Conservation (phyloP, 345 rosid species). For the Bruguiera gymnorhiza region DNA sequence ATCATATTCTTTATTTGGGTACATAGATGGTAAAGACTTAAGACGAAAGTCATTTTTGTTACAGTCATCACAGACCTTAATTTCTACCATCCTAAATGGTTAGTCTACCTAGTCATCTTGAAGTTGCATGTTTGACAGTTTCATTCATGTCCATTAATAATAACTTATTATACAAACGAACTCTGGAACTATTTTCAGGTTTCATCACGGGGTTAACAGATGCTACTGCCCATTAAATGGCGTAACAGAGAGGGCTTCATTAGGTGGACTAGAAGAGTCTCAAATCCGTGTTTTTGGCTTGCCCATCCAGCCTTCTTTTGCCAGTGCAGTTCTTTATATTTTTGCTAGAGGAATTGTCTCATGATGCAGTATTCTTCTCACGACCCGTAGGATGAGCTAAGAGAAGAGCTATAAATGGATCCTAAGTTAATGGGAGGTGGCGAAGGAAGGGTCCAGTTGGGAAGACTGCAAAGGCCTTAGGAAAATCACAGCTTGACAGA, state of each 20-base stretch:
- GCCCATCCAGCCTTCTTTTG: conserved; percentile 93
- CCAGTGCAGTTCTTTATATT: conserved; percentile 42
- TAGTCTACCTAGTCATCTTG: conserved; percentile 17
- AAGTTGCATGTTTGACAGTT: not conserved
- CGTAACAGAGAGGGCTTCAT: conserved; percentile 77
- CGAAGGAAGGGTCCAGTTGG: conserved; percentile 99
- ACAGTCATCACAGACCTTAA: conserved; percentile 94
- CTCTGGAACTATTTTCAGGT: conserved; percentile 46
- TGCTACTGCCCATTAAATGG: conserved; percentile 91
- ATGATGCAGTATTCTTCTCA: not conserved
- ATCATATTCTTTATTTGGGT: conserved; percentile 88
- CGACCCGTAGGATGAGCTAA: conserved; percentile 51
- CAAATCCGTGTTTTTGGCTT: conserved; percentile 77
- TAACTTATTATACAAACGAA: not conserved
- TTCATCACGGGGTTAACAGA: conserved; percentile 83
- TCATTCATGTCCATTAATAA: not conserved
- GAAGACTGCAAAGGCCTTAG: conserved; percentile 79
- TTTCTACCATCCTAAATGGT: conserved; percentile 91
- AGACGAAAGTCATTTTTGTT: conserved; percentile 80
- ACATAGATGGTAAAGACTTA: conserved; percentile 91
- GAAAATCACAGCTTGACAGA: conserved; percentile 57
- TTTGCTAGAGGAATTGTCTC: conserved; percentile 3
- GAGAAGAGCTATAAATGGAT: conserved; percentile 79
- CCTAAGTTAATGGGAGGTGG: conserved; percentile 89
- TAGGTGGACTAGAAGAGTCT: conserved; percentile 71